phyloP scores from a whole-genome alignment of 441 rosid species.

The Breynia disticha region DNA sequence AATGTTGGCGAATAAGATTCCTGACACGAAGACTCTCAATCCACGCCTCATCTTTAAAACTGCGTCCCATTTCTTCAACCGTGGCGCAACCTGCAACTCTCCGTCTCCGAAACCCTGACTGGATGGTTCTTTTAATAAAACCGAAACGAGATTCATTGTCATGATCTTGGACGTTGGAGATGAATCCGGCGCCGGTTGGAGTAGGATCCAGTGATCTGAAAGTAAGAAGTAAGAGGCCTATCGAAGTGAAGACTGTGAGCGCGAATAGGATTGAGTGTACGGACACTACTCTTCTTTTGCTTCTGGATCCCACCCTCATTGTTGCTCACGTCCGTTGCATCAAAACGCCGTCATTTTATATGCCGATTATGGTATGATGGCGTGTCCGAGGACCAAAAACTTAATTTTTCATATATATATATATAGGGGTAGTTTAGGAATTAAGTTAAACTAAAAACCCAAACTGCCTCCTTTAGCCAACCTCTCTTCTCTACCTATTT shows the following conservation, averaged over 20 bases:
- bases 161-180: neutral
- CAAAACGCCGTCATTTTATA: too few species aligned
- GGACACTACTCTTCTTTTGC: conserved; percentile 33
- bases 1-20: conserved; percentile 47
- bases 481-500: too few species aligned
- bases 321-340: too few species aligned
- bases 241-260: conserved; percentile 30
- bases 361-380: too few species aligned
- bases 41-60: conserved; percentile 36
- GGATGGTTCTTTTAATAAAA: neutral
- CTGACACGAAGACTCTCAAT: conserved; percentile 62
- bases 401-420: too few species aligned
- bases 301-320: conserved; percentile 25
- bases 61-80: conserved; percentile 85
- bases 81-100: conserved; percentile 46
- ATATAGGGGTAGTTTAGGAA: too few species aligned
- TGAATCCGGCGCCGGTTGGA: conserved; percentile 10
- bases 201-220: conserved; percentile 47
- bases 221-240: conserved; percentile 46
- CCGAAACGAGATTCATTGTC: neutral
- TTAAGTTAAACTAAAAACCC: too few species aligned
- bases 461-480: too few species aligned
- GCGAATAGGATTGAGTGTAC: conserved; percentile 28
- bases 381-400: too few species aligned
- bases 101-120: neutral